Evolutionary conservation across 805 yeast species (phyloP).

Genomic region (Lipomyces orientalis): DNA sequence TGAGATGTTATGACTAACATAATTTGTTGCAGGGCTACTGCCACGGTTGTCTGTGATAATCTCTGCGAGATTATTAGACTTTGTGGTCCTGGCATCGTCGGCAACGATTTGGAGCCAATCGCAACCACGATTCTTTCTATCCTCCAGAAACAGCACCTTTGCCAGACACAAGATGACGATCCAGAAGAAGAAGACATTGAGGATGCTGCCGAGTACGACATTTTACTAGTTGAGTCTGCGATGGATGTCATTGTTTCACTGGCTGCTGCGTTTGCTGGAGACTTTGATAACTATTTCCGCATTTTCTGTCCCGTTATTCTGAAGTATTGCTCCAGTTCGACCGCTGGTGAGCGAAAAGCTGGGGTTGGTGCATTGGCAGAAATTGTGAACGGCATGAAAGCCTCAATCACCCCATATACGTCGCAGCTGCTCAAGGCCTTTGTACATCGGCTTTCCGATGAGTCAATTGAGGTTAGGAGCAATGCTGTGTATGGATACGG

Average conservation of each 20-base stretch:
- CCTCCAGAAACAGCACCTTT: constrained; percentile 80
- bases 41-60: constrained; percentile 75
- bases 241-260: constrained; percentile 82
- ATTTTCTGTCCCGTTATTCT: constrained; percentile 71
- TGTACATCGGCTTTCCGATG: constrained; percentile 66
- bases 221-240: constrained; percentile 80
- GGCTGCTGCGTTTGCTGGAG: constrained; percentile 76
- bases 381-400: constrained; percentile 75
- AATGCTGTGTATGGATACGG: constrained; percentile 98
- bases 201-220: constrained; percentile 51
- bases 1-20: not conserved
- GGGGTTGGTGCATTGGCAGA: constrained; percentile 93
- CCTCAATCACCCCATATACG: constrained; percentile 63
- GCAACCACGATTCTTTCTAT: constrained; percentile 74
- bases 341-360: constrained; percentile 75
- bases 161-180: constrained; percentile 77
- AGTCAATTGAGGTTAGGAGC: constrained; percentile 84
- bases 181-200: constrained; percentile 47
- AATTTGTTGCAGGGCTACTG: constrained; percentile 46
- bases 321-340: constrained; percentile 62
- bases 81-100: constrained; percentile 73
- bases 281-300: constrained; percentile 73
- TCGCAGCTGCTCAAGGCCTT: constrained; percentile 75
- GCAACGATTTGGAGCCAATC: constrained; percentile 65
- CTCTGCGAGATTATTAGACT: constrained; percentile 68